Evolutionary conservation across 169 alveolate species (phyloP), one percentile per base, ranked within the genome.

Genomic region (Amoebophrya sp.): DNA sequence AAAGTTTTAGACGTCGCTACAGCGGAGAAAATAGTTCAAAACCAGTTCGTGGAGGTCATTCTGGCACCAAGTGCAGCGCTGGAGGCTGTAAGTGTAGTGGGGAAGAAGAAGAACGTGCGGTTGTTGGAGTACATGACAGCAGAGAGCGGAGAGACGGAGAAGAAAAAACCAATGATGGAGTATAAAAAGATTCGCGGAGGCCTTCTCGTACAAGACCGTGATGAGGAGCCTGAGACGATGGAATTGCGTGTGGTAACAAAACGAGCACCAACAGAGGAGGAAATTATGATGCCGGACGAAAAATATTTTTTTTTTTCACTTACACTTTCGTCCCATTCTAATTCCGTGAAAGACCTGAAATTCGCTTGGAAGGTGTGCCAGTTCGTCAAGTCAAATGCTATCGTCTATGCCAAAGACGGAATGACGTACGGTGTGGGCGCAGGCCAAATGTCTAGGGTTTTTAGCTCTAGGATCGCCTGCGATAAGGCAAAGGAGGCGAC

Each of bases 351-450:
- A 36, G 83, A 65, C 26, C n/a, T 65, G 83, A 65, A 65, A 36
- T n/a, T 77, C 89, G 89, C 89, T 40, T 12, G 39, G 40, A n/a
- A 0, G 40, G 89, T n/a, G 89, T 12, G 40, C 89, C 89, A n/a
- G 40, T 12, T n/a, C 40, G 40, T 77, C 3, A 29, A 12, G 40
- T 33, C 41, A 39, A 77, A 77, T 40, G 89, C 89, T 14, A 77
- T 92, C 39, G 94, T 34, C 33, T 89, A 36, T 39, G 78, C 93
- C 47, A 34, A 41, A 41, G 40, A 89, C 40, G 90, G 91, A 1
- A 47, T 53, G 92, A 53, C 41, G 89, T 23, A 36, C 91, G 94
- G 94, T 0, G 93, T 90, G 47, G 94, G 94, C 26, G 94, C 94
- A 3, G 94, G 94, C 47, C 94, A 92, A 90, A 93, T 54, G 92